Evolutionary conservation across 208 protist genomes (phyloP), one percentile per base, ranked within the genome.

Genomic region (Phytomonas serpens): DNA sequence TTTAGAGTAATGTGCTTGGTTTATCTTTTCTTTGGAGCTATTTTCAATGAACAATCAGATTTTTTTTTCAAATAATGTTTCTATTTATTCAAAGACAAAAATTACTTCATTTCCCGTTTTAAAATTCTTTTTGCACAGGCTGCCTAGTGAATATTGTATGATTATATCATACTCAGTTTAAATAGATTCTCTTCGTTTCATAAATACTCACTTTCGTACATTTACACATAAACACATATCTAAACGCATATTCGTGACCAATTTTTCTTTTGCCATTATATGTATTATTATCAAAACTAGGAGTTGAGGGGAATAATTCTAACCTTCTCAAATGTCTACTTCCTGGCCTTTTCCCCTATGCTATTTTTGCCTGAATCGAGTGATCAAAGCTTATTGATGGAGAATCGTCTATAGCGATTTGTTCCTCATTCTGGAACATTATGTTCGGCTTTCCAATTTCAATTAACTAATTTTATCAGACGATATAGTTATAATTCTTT

Each of bases 11-110:
- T 64, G 19, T 57, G 30, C 11, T 68, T 30, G 51, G 27, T 71
- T 42, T 61, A 69, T 65, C 14, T 29, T 81, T 61, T 69, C 29
- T 51, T 57, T 29, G 40, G 38, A 13, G 16, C 11, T 65, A 69
- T 70, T 16, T 40, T 63, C 19, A 23, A 61, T 34, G 23, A 38
- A 19, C 3, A 27, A 73, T 40, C 10, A 67, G 16, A 38, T 23
- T 67, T 51, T 47, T 51, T 27, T 73, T 66, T 52, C 47, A 38
- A 7, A 6, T 61, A 67, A 6, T 61, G 40, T 67, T 5, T 6
- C 23, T 67, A 47, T 67, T 62, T 0, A 67, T 67, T 6, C 4
- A n/a, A 51, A 23, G 13, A 67, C 13, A 51, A 67, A 38, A 10
- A 31, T 71, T 47, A 4, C 19, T n/a, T 63, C 10, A 42, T 72